Conservation (phyloP, 495 filamentous ascomycete genomes). For the Hamigera avellanea region DNA sequence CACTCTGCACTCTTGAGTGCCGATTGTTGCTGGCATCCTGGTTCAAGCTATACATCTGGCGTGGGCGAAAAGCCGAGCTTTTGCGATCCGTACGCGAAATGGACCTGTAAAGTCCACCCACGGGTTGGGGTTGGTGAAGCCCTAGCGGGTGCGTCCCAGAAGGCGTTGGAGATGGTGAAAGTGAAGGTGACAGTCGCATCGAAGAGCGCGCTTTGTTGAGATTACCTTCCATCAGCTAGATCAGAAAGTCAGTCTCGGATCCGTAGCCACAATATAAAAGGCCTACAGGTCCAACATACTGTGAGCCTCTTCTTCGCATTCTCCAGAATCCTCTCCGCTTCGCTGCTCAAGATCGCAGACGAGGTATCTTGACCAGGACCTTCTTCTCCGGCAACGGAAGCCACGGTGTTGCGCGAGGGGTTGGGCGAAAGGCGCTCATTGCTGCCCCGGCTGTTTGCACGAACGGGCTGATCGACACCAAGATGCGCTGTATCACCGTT, state of each 20-base stretch:
- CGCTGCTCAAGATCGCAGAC: conserved; percentile 61
- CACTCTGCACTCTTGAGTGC: conserved; percentile 45
- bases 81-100: conserved; percentile 31
- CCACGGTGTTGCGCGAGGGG: conserved; percentile 2
- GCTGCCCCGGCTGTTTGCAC: too few relatives aligned
- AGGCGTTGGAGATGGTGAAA: conserved; percentile 37
- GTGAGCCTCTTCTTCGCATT: conserved; percentile 83
- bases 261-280: too few relatives aligned
- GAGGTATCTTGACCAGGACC: conserved; percentile 44
- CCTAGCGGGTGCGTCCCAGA: conserved; percentile 15
- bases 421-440: too few relatives aligned
- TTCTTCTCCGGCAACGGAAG: conserved; percentile 17
- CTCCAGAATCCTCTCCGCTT: conserved; percentile 78
- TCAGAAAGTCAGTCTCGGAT: conserved; percentile 4
- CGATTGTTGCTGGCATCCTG: conserved; percentile 32
- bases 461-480: too few relatives aligned
- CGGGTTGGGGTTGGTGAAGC: conserved; percentile 24
- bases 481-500: too few relatives aligned
- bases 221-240: conserved; percentile 85
- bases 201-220: conserved; percentile 68
- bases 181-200: conserved; percentile 47
- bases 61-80: conserved; percentile 22
- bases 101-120: conserved; percentile 30
- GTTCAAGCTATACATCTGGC: conserved; percentile 21
- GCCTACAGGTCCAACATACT: conserved; percentile 41